phyloP scores from a whole-genome alignment of 371 early-diverging fungal genomes.

The Nematocida minor region DNA sequence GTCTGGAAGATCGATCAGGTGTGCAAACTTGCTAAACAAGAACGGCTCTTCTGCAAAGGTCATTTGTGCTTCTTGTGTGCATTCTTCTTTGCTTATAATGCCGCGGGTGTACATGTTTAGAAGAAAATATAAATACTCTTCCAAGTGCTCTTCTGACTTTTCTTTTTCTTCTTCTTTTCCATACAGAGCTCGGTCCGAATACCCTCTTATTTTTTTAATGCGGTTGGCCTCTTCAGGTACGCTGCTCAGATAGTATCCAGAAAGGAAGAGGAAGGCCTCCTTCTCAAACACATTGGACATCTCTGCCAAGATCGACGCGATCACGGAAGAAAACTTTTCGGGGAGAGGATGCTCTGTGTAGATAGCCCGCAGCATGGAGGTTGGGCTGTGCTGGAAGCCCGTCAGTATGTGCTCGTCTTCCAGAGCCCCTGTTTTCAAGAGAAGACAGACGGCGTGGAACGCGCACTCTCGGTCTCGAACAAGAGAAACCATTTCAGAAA shows the following conservation, averaged over 20 bases:
- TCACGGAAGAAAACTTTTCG: background rate
- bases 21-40: slow-evolving; percentile 37
- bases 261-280: slow-evolving; percentile 37
- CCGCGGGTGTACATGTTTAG: slow-evolving; percentile 23
- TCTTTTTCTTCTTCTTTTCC: slow-evolving; percentile 46
- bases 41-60: slow-evolving; percentile 42
- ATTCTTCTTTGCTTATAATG: slow-evolving; percentile 28
- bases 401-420: background rate
- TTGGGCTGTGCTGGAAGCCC: slow-evolving; percentile 23
- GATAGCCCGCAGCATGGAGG: slow-evolving; percentile 21
- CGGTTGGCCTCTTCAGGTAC: slow-evolving; percentile 46
- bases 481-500: slow-evolving; percentile 14
- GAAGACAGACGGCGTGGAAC: background rate
- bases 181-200: slow-evolving; percentile 30
- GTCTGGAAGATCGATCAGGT: slow-evolving; percentile 41
- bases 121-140: slow-evolving; percentile 48
- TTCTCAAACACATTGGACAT: slow-evolving; percentile 38
- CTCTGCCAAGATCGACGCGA: background rate
- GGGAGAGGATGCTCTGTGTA: slow-evolving; percentile 28
- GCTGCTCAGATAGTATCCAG: slow-evolving; percentile 34
- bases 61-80: slow-evolving; percentile 37
- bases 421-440: background rate
- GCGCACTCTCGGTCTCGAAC: slow-evolving; percentile 26
- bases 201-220: slow-evolving; percentile 37
- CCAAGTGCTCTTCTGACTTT: slow-evolving; percentile 49